Conservation (phyloP, 2,329 filamentous ascomycete species). For the Fusarium sp. region DNA sequence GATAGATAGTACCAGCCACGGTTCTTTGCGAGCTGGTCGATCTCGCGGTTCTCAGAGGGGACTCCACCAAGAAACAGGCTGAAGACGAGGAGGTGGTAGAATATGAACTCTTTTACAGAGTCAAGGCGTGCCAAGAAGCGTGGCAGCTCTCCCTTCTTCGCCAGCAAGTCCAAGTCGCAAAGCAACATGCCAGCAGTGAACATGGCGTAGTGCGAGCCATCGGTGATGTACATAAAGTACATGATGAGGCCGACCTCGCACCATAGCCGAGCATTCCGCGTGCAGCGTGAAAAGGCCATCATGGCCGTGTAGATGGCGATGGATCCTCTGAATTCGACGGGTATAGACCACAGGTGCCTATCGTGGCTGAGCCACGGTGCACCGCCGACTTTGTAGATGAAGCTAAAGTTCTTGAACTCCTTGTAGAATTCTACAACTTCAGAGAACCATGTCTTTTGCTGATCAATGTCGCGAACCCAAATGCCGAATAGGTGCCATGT, state of each 20-base stretch:
- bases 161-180: constrained; percentile 70
- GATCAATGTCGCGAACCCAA: constrained; percentile 53
- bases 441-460: constrained; percentile 56
- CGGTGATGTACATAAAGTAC: constrained; percentile 77
- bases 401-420: constrained; percentile 78
- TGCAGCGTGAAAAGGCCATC: constrained; percentile 68
- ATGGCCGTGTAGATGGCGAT: constrained; percentile 70
- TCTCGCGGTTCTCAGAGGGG: constrained; percentile 63
- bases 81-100: constrained; percentile 62
- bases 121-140: constrained; percentile 58
- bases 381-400: constrained; percentile 70
- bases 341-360: constrained; percentile 73
- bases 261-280: constrained; percentile 65
- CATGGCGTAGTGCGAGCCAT: constrained; percentile 72
- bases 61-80: constrained; percentile 71
- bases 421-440: constrained; percentile 64
- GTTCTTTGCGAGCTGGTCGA: constrained; percentile 62
- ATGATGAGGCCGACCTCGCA: constrained; percentile 65
- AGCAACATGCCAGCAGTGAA: constrained; percentile 73
- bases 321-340: constrained; percentile 73
- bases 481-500: constrained; percentile 66
- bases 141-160: constrained; percentile 63
- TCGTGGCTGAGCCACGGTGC: constrained; percentile 65
- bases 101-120: constrained; percentile 63
- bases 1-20: constrained; percentile 72